phyloP scores from a whole-genome alignment of 2,329 filamentous ascomycete species.

The Bisporella sp. region DNA sequence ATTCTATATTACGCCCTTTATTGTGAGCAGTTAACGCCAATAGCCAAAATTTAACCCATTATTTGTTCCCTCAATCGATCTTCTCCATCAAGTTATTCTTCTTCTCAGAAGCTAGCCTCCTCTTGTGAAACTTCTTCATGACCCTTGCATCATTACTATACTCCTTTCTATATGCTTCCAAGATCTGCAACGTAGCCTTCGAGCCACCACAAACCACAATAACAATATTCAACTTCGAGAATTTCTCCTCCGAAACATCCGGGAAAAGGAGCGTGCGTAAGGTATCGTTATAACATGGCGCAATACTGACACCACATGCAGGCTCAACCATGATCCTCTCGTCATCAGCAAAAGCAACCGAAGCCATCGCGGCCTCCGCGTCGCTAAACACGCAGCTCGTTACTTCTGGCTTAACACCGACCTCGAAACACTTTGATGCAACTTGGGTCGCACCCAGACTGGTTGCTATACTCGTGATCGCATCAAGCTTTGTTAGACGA shows the following conservation, averaged over 20 bases:
- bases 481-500: conserved; percentile 54
- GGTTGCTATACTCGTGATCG: conserved; percentile 70
- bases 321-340: conserved; percentile 76
- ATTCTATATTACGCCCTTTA: too few species aligned
- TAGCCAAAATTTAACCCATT: neutral
- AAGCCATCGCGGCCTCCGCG: conserved; percentile 72
- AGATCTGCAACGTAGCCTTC: conserved; percentile 54
- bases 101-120: neutral
- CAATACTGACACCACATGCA: conserved; percentile 77
- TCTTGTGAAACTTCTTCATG: neutral
- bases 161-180: conserved; percentile 48
- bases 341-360: conserved; percentile 72
- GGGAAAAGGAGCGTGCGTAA: conserved; percentile 36
- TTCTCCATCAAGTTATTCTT: neutral
- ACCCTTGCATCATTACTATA: conserved; percentile 21
- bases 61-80: neutral
- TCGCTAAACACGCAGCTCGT: conserved; percentile 61
- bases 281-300: conserved; percentile 55
- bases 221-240: conserved; percentile 65
- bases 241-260: conserved; percentile 55
- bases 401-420: conserved; percentile 46
- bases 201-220: conserved; percentile 79
- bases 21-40: neutral
- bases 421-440: conserved; percentile 58
- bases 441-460: conserved; percentile 70